Conservation (phyloP, 805 yeast species). For the Cyberlindnera galapagoensis region DNA sequence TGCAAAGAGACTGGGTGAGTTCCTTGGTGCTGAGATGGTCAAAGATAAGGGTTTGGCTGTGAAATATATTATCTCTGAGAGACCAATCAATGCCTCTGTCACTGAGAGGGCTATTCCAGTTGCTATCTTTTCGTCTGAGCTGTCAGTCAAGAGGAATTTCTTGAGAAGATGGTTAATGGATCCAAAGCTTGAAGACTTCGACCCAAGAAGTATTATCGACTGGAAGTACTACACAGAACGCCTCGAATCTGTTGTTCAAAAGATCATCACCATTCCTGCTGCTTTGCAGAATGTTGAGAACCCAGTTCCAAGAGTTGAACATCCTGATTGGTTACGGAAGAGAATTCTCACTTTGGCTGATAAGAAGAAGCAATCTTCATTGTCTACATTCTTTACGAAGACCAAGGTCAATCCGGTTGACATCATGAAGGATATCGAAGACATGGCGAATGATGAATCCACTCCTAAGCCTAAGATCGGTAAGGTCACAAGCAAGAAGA, state of each 20-base stretch:
- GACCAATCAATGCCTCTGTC: constrained; percentile 81
- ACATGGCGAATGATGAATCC: constrained; percentile 40
- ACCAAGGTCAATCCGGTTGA: constrained; percentile 35
- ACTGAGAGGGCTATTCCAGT: constrained; percentile 97
- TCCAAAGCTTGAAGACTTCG: constrained; percentile 68
- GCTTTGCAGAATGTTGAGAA: constrained; percentile 82
- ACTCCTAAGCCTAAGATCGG: constrained; percentile 26
- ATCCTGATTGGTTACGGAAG: constrained; percentile 87
- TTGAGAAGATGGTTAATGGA: constrained; percentile 85
- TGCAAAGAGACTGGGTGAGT: constrained; percentile 88
- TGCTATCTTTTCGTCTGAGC: constrained; percentile 85
- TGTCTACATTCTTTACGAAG: constrained; percentile 50
- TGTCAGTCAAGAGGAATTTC: constrained; percentile 59
- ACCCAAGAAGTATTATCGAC: constrained; percentile 83
- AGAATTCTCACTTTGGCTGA: constrained; percentile 56
- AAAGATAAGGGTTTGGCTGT: constrained; percentile 95
- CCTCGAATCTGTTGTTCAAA: constrained; percentile 86
- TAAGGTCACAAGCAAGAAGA: constrained; percentile 30
- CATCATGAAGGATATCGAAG: constrained; percentile 67
- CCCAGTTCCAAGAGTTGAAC: constrained; percentile 91
- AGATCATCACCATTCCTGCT: constrained; percentile 95
- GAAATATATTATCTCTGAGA: constrained; percentile 81
- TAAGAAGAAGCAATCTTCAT: constrained; percentile 62
- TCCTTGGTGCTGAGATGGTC: constrained; percentile 93
- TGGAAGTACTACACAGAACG: constrained; percentile 93